phyloP scores from a whole-genome alignment of 257 asterid species.

The Pogostemon cablin region DNA sequence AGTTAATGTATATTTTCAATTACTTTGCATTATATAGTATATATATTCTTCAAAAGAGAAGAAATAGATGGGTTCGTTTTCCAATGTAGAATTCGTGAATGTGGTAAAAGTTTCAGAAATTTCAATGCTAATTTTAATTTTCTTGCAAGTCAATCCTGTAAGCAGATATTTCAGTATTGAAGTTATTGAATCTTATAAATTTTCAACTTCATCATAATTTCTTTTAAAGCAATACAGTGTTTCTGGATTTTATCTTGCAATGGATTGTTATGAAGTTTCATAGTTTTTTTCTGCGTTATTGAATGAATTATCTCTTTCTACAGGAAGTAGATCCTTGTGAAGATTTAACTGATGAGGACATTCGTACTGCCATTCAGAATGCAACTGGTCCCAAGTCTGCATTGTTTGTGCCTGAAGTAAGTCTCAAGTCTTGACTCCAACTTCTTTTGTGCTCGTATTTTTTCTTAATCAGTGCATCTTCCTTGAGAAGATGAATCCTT shows the following conservation, averaged over 20 bases:
- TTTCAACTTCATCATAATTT: neutral
- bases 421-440: conserved; percentile 27
- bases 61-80: conserved; percentile 3
- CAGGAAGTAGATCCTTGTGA: conserved; percentile 99
- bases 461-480: neutral
- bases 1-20: neutral
- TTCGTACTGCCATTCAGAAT: conserved; percentile 93
- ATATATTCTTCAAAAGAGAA: neutral
- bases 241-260: neutral
- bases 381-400: conserved; percentile 93
- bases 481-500: neutral
- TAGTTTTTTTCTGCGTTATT: no score
- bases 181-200: no score
- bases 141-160: neutral
- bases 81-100: neutral
- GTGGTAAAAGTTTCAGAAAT: neutral
- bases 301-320: conserved; percentile 26
- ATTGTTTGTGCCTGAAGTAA: conserved; percentile 89
- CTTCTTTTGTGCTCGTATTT: conserved; percentile 8
- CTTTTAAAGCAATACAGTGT: neutral
- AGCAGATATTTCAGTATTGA: no score
- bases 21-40: neutral
- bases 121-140: conserved; percentile 7
- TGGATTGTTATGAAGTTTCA: no score
- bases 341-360: conserved; percentile 93